Conservation (phyloP, 75 land plant genomes). For the Gnetum montanum region DNA sequence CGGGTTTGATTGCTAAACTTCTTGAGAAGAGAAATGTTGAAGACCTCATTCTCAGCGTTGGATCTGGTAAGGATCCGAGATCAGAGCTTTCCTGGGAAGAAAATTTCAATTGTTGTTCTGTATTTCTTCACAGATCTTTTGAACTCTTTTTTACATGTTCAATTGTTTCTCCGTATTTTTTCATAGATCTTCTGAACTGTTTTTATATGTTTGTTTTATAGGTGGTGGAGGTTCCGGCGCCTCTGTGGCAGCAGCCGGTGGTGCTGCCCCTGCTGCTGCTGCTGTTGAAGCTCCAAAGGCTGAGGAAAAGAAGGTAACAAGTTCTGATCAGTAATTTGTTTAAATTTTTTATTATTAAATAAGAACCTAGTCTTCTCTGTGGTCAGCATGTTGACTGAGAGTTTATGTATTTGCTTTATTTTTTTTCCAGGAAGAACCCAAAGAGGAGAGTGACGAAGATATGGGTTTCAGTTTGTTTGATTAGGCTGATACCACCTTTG, state of each 20-base stretch:
- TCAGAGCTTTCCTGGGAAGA: neutral
- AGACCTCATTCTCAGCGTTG: conserved; percentile 31
- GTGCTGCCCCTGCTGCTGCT: conserved; percentile 9
- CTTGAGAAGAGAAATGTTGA: conserved; percentile 45
- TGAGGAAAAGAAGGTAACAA: conserved; percentile 18
- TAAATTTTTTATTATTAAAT: too few relatives aligned
- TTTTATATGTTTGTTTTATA: neutral
- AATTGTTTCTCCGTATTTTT: neutral
- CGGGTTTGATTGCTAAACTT: conserved; percentile 45
- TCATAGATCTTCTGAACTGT: neutral
- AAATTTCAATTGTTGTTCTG: neutral
- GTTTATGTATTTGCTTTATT: too few relatives aligned
- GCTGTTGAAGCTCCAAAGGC: conserved; percentile 15
- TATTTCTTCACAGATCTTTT: neutral
- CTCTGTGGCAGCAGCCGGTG: conserved; percentile 12
- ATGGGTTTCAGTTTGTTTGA: conserved; percentile 55
- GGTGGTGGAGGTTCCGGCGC: conserved; percentile 16
- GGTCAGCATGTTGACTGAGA: too few relatives aligned
- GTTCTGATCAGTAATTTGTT: too few relatives aligned
- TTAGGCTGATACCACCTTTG: neutral
- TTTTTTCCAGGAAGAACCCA: conserved; percentile 34
- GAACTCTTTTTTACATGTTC: neutral
- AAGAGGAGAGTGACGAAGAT: conserved; percentile 54
- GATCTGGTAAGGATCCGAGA: conserved; percentile 21
- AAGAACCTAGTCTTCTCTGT: too few relatives aligned